Conservation (phyloP, 257 asterid genomes). For the Solanum clarkiae region DNA sequence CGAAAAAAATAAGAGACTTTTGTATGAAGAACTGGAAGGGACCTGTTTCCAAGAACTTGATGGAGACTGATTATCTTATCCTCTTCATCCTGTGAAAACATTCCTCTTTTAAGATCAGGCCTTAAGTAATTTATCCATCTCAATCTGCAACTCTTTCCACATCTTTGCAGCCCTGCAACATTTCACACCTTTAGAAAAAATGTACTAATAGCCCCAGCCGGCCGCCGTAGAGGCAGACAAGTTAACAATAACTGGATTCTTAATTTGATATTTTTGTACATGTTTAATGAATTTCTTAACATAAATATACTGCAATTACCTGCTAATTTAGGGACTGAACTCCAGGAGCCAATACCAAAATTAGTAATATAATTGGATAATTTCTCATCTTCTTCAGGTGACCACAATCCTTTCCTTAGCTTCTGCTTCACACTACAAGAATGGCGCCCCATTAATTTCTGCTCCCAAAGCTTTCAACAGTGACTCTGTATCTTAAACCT, state of each 20-base stretch:
- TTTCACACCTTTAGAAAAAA: not conserved
- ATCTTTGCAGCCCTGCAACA: conserved; percentile 57
- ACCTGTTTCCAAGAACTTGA: conserved; percentile 70
- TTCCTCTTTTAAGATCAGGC: conserved; percentile 86
- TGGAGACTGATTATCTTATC: conserved; percentile 55
- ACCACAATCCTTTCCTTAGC: conserved; percentile 85
- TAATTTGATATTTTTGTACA: not conserved
- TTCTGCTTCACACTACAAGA: conserved; percentile 58
- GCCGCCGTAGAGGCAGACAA: not conserved
- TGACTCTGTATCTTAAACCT: not conserved
- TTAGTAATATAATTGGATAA: conserved; percentile 46
- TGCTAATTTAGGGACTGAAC: conserved; percentile 83
- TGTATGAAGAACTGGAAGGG: not conserved
- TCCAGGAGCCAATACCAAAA: conserved; percentile 92
- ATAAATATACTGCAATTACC: conserved; percentile 16
- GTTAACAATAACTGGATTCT: not conserved
- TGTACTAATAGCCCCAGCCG: not conserved
- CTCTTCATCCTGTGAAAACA: conserved; percentile 73
- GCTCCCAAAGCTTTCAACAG: not conserved
- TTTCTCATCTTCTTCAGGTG: conserved; percentile 89
- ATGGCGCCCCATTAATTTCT: conserved; percentile 45
- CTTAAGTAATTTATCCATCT: conserved; percentile 83
- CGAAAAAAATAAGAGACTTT: not conserved
- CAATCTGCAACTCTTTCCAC: conserved; percentile 84
- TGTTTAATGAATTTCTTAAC: not conserved